A percentile compares a stretch with the other conserved stretches of the same genome.
Evolutionary conservation across 2,329 filamentous ascomycete species (phyloP).

Genomic region (Ampelomyces quisqualis): DNA sequence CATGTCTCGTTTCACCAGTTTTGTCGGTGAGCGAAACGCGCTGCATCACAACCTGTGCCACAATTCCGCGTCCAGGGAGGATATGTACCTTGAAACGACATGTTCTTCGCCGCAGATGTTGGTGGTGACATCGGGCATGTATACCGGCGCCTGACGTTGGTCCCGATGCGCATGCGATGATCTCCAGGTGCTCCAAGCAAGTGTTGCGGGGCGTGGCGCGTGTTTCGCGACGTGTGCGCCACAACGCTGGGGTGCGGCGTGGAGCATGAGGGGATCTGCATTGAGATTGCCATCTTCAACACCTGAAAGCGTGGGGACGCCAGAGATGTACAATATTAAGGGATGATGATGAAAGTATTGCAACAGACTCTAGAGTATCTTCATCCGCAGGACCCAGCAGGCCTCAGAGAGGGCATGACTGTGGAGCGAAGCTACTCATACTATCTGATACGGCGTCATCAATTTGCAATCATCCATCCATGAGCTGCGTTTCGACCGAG

Average conservation of each 20-base stretch:
- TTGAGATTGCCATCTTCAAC: constrained; percentile 12
- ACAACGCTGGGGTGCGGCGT: constrained; percentile 7
- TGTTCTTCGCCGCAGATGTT: not conserved
- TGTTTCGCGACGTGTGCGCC: constrained; percentile 14
- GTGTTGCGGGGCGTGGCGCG: constrained; percentile 5
- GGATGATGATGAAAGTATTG: no score
- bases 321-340: no score
- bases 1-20: constrained; percentile 12
- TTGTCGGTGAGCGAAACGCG: constrained; percentile 11
- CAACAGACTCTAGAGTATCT: not conserved
- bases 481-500: constrained; percentile 26
- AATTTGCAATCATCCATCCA: constrained; percentile 14
- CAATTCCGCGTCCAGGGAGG: not conserved
- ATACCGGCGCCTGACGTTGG: not conserved
- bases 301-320: constrained; percentile 19
- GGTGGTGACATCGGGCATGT: not conserved
- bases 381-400: no score
- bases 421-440: not conserved
- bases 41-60: constrained; percentile 4
- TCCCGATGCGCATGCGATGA: constrained; percentile 2
- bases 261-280: constrained; percentile 22
- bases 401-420: no score
- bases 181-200: constrained; percentile 1
- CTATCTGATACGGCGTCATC: constrained; percentile 9
- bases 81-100: constrained; percentile 2